A percentile compares a stretch with the other conserved stretches of the same genome.
Evolutionary conservation across 1,284 basidiomycete species (phyloP).

Genomic region (Moesziomyces globuligerus): DNA sequence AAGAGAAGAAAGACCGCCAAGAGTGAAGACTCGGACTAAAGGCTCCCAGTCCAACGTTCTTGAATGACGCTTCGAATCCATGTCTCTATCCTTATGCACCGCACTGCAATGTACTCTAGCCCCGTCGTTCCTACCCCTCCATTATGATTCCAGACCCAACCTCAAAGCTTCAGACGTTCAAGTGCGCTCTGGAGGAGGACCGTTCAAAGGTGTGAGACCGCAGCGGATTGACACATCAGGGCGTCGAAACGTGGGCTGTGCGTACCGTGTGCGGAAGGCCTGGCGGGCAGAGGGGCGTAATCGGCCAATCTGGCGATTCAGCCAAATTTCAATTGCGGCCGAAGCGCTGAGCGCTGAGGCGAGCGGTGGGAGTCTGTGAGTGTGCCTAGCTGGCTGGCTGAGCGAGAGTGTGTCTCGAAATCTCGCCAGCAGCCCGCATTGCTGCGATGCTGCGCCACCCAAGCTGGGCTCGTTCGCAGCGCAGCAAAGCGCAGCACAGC

Average conservation of each 20-base stretch:
- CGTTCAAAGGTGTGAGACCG: background rate
- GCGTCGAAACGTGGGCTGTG: background rate
- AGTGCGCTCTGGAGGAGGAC: too few species aligned
- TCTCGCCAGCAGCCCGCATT: too few species aligned
- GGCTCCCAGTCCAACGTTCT: background rate
- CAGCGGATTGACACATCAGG: background rate
- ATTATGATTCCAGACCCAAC: too few species aligned
- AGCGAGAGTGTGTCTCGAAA: too few species aligned
- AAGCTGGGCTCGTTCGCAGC: background rate
- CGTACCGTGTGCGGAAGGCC: background rate
- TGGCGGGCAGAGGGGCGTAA: too few species aligned
- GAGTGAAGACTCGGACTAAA: conserved; percentile 34
- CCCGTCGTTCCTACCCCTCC: too few species aligned
- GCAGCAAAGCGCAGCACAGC: background rate
- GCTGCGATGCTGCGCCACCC: conserved; percentile 10
- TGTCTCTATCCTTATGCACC: background rate
- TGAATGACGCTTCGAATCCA: background rate
- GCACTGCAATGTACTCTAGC: background rate
- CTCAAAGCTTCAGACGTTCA: too few species aligned
- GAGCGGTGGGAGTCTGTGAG: too few species aligned
- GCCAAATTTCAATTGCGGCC: background rate
- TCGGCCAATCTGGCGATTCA: too few species aligned
- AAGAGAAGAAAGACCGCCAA: conserved; percentile 52
- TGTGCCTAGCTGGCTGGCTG: background rate
- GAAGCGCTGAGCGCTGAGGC: background rate